Evolutionary conservation across 495 filamentous ascomycete species (phyloP).

Genomic region (Xylaria curta): DNA sequence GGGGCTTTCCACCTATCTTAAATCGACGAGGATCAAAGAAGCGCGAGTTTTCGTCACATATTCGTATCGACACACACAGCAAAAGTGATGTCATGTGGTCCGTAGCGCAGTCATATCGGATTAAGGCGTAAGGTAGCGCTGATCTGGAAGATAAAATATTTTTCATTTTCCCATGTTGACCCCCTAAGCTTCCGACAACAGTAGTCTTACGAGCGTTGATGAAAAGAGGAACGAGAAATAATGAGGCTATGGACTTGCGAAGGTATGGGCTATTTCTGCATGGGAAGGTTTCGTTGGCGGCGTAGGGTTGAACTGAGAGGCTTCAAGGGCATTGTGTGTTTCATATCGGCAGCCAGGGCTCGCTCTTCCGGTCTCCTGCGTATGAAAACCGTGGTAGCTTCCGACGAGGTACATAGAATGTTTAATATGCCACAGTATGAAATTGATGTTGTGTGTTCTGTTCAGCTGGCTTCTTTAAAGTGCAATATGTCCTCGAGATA

Average conservation of each 20-base stretch:
- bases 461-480: not conserved
- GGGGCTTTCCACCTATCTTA: conserved; percentile 97
- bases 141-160: conserved; percentile 2
- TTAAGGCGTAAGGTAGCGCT: not conserved
- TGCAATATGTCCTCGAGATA: not conserved
- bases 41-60: conserved; percentile 1
- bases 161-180: not conserved
- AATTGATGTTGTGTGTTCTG: conserved; percentile 23
- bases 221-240: conserved; percentile 30
- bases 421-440: conserved; percentile 39
- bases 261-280: conserved; percentile 33
- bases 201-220: conserved; percentile 33
- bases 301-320: conserved; percentile 38
- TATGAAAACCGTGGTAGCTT: conserved; percentile 15
- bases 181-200: not conserved
- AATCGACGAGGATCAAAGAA: conserved; percentile 22
- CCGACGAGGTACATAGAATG: conserved; percentile 41
- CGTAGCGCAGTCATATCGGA: not conserved
- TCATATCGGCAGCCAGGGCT: conserved; percentile 23
- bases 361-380: not conserved
- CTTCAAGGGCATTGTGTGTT: conserved; percentile 21
- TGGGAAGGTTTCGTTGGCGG: conserved; percentile 40
- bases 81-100: conserved; percentile 4
- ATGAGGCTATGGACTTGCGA: conserved; percentile 30
- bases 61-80: not conserved